Evolutionary conservation across 1,284 basidiomycete species (phyloP).

Genomic region (Malassezia globosa): DNA sequence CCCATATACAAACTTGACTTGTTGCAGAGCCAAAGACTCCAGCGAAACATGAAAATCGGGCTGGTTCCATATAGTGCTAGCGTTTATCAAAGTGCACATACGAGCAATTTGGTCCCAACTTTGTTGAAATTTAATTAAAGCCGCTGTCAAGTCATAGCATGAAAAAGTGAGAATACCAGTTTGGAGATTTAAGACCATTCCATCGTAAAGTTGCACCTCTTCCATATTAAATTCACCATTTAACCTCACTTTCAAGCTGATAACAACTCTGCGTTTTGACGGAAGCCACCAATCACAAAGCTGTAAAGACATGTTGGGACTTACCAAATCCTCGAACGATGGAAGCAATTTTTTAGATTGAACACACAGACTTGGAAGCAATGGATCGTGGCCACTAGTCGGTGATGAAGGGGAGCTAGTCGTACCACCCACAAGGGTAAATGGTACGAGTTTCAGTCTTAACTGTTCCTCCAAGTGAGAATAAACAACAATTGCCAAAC

Average conservation of each 20-base stretch:
- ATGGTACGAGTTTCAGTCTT: constrained; percentile 6
- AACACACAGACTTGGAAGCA: constrained; percentile 10
- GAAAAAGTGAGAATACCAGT: not conserved
- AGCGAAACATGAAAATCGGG: not conserved
- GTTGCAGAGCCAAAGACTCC: not conserved
- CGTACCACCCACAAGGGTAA: constrained; percentile 8
- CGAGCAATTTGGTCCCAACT: constrained; percentile 9
- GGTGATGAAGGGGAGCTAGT: not conserved
- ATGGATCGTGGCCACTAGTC: not conserved
- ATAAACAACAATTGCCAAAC: constrained; percentile 14
- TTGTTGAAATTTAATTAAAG: not conserved
- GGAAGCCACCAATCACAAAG: constrained; percentile 14
- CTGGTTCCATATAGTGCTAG: not conserved
- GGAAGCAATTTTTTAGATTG: constrained; percentile 3
- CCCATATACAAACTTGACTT: constrained; percentile 1
- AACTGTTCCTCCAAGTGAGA: constrained; percentile 16
- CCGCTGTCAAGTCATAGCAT: not conserved
- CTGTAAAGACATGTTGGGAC: constrained; percentile 9
- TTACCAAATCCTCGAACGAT: not conserved
- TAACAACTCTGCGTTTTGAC: constrained; percentile 4
- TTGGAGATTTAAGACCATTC: not conserved
- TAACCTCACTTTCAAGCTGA: constrained; percentile 2
- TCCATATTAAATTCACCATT: not conserved
- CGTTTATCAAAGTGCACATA: constrained; percentile 8
- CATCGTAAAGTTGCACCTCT: not conserved